phyloP scores from a whole-genome alignment of 2,329 filamentous ascomycete genomes.

The Thielaviopsis cerberus region DNA sequence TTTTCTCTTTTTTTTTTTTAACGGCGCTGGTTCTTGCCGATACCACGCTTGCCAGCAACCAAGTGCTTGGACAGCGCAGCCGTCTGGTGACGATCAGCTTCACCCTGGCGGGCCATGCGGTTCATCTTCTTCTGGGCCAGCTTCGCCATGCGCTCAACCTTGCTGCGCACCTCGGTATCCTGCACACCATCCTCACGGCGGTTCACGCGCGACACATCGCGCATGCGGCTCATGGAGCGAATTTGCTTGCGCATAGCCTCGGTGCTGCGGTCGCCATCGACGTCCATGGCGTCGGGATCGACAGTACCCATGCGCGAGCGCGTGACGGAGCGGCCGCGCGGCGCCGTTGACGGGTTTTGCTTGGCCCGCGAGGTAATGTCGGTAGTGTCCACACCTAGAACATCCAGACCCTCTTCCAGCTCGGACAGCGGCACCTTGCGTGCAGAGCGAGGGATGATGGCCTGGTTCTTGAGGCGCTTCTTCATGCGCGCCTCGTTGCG shows the following conservation, averaged over 20 bases:
- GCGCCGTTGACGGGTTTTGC: conserved; percentile 33
- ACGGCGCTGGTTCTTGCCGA: conserved; percentile 68
- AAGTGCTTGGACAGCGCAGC: conserved; percentile 76
- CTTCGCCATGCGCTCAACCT: conserved; percentile 76
- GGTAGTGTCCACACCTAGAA: conserved; percentile 67
- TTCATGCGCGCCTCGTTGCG: conserved; percentile 88
- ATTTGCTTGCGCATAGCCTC: conserved; percentile 36
- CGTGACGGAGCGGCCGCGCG: conserved; percentile 52
- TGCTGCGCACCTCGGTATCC: conserved; percentile 45
- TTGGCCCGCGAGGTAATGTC: conserved; percentile 57
- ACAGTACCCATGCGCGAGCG: conserved; percentile 44
- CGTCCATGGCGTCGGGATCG: conserved; percentile 59
- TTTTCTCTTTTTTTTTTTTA: conserved; percentile 22
- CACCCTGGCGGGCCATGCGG: conserved; percentile 88
- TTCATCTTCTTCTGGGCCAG: conserved; percentile 97
- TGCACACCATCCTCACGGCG: conserved; percentile 61
- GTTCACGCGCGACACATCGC: conserved; percentile 35
- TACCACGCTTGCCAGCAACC: conserved; percentile 80
- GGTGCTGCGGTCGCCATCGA: conserved; percentile 26
- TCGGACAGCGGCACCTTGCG: conserved; percentile 68
- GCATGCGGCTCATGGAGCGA: conserved; percentile 48
- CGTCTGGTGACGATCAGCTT: conserved; percentile 78
- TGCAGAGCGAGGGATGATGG: conserved; percentile 70
- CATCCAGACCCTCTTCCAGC: conserved; percentile 71
- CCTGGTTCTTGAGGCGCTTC: conserved; percentile 93